phyloP scores from a whole-genome alignment of 1,139 yeast genomes.

The Blastobotrys ciferrii region DNA sequence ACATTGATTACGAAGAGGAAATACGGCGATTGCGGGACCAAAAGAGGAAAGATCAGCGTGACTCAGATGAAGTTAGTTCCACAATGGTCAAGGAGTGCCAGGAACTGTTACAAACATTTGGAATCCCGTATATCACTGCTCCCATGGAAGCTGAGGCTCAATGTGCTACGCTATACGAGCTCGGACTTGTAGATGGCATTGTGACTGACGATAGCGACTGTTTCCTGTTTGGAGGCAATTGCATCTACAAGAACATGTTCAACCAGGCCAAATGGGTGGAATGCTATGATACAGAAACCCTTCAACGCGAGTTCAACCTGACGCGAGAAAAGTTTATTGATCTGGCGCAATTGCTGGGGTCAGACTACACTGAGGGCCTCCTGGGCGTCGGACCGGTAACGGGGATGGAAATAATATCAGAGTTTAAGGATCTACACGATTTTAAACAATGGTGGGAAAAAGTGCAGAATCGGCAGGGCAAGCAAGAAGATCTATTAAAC shows the following conservation, averaged over 20 bases:
- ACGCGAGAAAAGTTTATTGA: conserved; percentile 64
- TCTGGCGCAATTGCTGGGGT: conserved; percentile 78
- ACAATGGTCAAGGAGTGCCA: conserved; percentile 89
- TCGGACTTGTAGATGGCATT: conserved; percentile 86
- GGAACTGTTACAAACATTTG: conserved; percentile 78
- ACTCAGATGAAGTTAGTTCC: conserved; percentile 86
- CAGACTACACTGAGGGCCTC: conserved; percentile 91
- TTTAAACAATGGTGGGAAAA: conserved; percentile 59
- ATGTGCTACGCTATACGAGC: conserved; percentile 70
- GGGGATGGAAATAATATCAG: conserved; percentile 90
- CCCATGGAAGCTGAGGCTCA: conserved; percentile 99
- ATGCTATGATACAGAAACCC: conserved; percentile 62
- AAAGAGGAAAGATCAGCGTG: conserved; percentile 68
- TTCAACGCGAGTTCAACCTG: conserved; percentile 66
- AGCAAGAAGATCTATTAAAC: conserved; percentile 17
- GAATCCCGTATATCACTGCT: conserved; percentile 90
- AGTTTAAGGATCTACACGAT: conserved; percentile 48
- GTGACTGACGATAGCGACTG: conserved; percentile 98
- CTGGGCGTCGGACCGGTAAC: conserved; percentile 91
- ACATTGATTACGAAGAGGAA: conserved; percentile 48
- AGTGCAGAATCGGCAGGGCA: conserved; percentile 40
- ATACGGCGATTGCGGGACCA: conserved; percentile 52
- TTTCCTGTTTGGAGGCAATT: conserved; percentile 86
- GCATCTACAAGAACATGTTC: conserved; percentile 87
- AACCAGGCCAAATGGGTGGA: conserved; percentile 92